Evolutionary conservation across 306 rosid genomes (phyloP).

Genomic region (Amphicarpaea edgeworthii): DNA sequence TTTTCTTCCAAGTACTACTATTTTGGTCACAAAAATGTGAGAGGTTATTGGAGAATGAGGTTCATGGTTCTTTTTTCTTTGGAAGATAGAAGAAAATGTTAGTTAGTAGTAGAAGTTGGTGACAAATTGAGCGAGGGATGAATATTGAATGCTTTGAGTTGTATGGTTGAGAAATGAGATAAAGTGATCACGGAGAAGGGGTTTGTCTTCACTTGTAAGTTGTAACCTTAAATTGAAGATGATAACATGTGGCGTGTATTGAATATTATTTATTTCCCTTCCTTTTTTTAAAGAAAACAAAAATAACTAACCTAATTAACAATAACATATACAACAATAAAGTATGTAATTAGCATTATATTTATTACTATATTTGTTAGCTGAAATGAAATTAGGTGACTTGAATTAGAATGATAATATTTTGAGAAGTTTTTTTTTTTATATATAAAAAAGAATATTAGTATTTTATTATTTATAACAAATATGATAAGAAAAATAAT

Average conservation of each 20-base stretch:
- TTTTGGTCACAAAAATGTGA: conserved; percentile 27
- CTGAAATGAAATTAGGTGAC: too few relatives aligned
- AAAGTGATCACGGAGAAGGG: conserved; percentile 41
- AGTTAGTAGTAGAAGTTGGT: conserved; percentile 7
- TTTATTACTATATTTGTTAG: too few relatives aligned
- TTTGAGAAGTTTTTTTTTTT: too few relatives aligned
- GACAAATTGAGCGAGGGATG: conserved; percentile 3
- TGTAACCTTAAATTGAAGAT: not conserved
- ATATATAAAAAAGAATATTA: too few relatives aligned
- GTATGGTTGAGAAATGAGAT: conserved; percentile 88
- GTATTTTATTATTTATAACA: too few relatives aligned
- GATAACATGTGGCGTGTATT: not conserved
- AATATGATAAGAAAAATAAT: too few relatives aligned
- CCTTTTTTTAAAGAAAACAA: not conserved
- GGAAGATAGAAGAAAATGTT: conserved; percentile 4
- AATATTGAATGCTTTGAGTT: conserved; percentile 3
- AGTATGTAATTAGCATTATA: too few relatives aligned
- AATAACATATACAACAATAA: too few relatives aligned
- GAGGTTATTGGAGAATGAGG: conserved; percentile 32
- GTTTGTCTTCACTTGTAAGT: conserved; percentile 40
- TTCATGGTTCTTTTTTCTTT: conserved; percentile 6
- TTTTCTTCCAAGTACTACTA: not conserved
- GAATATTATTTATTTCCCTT: not conserved
- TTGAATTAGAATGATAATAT: too few relatives aligned
- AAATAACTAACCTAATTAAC: not conserved